Conservation (phyloP, 1,284 basidiomycete species). For the Mycosarcoma maydis region DNA sequence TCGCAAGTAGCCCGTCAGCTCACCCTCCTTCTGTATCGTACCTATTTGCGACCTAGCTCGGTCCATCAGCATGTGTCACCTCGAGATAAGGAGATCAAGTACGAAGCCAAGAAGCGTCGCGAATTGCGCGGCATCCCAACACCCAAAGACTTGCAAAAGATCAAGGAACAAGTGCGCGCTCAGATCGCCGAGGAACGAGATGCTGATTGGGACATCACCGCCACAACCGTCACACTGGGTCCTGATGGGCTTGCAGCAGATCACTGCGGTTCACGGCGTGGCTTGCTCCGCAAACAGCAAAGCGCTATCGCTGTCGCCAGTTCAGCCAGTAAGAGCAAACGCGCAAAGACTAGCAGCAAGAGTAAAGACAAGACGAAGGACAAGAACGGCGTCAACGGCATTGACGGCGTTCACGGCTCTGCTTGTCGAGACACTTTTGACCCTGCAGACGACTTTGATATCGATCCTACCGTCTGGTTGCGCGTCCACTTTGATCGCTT, state of each 20-base stretch:
- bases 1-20: constrained; percentile 27
- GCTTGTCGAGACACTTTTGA: constrained; percentile 22
- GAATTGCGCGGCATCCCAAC: constrained; percentile 66
- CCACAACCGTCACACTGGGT: constrained; percentile 16
- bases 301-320: constrained; percentile 35
- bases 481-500: constrained; percentile 89
- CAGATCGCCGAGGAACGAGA: constrained; percentile 67
- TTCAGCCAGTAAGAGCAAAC: constrained; percentile 37
- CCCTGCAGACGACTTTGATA: constrained; percentile 43
- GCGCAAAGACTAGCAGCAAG: constrained; percentile 30
- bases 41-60: constrained; percentile 60
- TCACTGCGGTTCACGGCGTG: constrained; percentile 40
- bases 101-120: constrained; percentile 51
- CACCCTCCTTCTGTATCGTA: constrained; percentile 43
- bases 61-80: constrained; percentile 66
- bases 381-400: constrained; percentile 34
- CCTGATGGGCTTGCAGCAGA: constrained; percentile 30
- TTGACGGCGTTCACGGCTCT: constrained; percentile 7
- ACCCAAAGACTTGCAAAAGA: constrained; percentile 66
- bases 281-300: constrained; percentile 44
- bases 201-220: constrained; percentile 51
- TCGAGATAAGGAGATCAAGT: constrained; percentile 63
- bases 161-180: constrained; percentile 55
- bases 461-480: constrained; percentile 73
- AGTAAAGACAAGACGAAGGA: constrained; percentile 25